Base-by-base conservation (phyloP, 169 alveolate genomes). In the Plasmodium vivax region DNA sequence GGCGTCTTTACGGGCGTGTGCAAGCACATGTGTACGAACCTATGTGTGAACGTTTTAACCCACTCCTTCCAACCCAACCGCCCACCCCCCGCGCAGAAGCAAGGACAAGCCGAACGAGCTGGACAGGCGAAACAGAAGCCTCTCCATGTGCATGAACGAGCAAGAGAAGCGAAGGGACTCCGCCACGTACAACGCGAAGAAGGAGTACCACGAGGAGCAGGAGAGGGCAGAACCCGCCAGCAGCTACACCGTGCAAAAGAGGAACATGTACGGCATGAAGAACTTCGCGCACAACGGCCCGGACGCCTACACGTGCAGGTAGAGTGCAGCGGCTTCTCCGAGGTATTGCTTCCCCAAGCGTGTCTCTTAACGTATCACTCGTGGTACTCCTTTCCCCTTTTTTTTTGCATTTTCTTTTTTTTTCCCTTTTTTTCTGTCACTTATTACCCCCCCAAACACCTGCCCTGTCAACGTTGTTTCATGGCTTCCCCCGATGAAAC, bases 71-170 rank as follows among this genome's bases (percentile, higher is more conserved):
- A 8, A 10, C 88, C 41, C 68, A 8, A 10, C 88, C 1, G 80
- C 5, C 41, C n/a, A 41, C 30, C 71, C 81, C 83, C 19, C 43
- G 80, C 41, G 94, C 82, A 80, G 77, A 80, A 34, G 38, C 36
- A 54, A 85, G 51, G 45, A 12, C n/a, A 75, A 90, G 27, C 27
- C 83, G 8, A 90, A 62, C 41, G 90, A 90, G n/a, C 34, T 27
- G 23, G 83, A 41, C 43, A 80, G 94, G 43, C 90, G 94, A 12
- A 90, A 90, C 47, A 90, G 90, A 90, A 90, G 94, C 41, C 12
- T 90, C 77, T 56, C 90, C 34, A 62, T 45, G 43, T 90, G 94
- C 12, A 68, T 80, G 36, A 90, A 90, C 36, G 94, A 90, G 51
- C 82, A 90, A 2, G 91, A 51, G 36, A 90, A 90, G 51, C 23